Base-by-base conservation (phyloP, 225 moss, liverwort and hornwort genomes). In the Sphagnum tenellum region DNA sequence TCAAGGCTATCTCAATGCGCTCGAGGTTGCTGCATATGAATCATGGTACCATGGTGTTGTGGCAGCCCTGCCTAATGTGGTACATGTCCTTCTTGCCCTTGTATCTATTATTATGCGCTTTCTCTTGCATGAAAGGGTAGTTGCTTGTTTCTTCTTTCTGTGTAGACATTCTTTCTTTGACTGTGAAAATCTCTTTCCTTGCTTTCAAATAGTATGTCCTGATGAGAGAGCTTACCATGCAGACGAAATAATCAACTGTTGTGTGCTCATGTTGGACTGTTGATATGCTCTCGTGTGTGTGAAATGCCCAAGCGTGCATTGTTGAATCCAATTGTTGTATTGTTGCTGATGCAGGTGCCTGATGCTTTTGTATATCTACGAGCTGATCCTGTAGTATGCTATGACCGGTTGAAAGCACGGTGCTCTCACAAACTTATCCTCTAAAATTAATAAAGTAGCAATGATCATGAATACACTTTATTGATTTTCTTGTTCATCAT, bases 351-450 rank as follows among this genome's bases (percentile, higher is more conserved):
- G 53, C 79, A 86, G 82, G 73, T 82, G 61, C 77, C 79, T 5
- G 75, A 86, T 71, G 75, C 79, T 66, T 86, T 82, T 75, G 75
- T 86, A 6, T 82, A 86, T 66, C 75, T 86, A 13, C 68, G 86
- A 71, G 86, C 82, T 44, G 79, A 77, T 67, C 82, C 86, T 48
- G 70, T 46, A 11, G 79, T 86, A 9, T 82, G 86, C 66, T 74
- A 80, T 46, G 71, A 82, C 29, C 79, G 86, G 49, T 63, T 86
- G 51, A 80, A 79, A 71, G 47, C 66, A 67, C 77, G 86, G 86
- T 86, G 62, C 56, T 29, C 29, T 29, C 29, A 29, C 29, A 29
- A 29, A 29, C 29, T 29, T 29, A 29, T 29, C 29, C 29, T 29
- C 29, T 29, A 29, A 29, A 29, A 29, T 29, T 29, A 29, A 29